Percentiles rank a stretch among this genome's conserved stretches.
Conservation (phyloP, 768 basidiomycete species). For the Serendipita indica region DNA sequence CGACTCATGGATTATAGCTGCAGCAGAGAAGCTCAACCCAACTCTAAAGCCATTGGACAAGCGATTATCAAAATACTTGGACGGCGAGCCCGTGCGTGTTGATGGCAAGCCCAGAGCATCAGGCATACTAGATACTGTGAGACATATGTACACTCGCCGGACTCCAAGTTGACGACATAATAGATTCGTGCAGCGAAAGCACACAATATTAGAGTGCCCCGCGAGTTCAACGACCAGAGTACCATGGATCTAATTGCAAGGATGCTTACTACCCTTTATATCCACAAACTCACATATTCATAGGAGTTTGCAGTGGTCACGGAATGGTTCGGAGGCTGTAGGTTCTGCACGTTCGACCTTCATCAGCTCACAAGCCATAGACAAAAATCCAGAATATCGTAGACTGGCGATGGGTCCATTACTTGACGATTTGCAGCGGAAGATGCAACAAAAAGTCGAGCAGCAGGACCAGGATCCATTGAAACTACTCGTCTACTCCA, state of each 20-base stretch:
- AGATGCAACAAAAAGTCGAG: constrained; percentile 45
- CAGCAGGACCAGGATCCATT: constrained; percentile 33
- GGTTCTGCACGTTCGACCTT: neutral
- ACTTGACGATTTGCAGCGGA: constrained; percentile 44
- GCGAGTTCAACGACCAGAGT: constrained; percentile 51
- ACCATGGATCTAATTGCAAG: constrained; percentile 45
- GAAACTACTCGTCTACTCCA: constrained; percentile 40
- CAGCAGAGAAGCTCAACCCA: constrained; percentile 47
- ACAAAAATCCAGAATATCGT: constrained; percentile 59
- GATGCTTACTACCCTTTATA: constrained; percentile 6
- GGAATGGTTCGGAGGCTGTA: constrained; percentile 60
- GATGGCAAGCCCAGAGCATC: constrained; percentile 64
- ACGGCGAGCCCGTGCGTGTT: constrained; percentile 52
- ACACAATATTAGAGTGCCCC: constrained; percentile 55
- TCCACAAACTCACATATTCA: neutral
- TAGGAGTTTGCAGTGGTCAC: constrained; percentile 59
- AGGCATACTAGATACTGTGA: constrained; percentile 58
- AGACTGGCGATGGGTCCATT: constrained; percentile 65
- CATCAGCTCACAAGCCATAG: constrained; percentile 24
- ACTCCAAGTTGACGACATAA: neutral
- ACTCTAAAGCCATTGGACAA: constrained; percentile 45
- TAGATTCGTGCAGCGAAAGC: constrained; percentile 26
- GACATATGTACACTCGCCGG: constrained; percentile 4
- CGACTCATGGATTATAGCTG: constrained; percentile 29
- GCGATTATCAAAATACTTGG: constrained; percentile 52